Conservation (phyloP, 1,284 basidiomycete species). For the Malassezia brasiliensis region DNA sequence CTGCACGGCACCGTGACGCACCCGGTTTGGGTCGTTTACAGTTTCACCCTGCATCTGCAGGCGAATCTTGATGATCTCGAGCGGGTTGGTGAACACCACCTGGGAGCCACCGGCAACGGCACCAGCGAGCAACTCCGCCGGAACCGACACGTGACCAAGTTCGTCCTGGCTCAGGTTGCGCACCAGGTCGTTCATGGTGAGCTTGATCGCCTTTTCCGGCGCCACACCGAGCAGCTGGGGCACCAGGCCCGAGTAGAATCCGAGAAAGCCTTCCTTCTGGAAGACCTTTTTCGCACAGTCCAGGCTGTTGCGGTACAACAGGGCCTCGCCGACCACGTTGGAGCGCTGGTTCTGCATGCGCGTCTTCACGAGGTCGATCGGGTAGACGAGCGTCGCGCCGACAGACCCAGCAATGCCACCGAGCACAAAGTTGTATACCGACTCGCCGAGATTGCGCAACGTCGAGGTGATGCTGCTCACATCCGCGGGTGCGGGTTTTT, state of each 20-base stretch:
- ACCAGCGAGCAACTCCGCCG: conserved; percentile 83
- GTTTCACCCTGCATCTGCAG: conserved; percentile 92
- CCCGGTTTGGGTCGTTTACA: conserved; percentile 67
- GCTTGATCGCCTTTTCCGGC: conserved; percentile 93
- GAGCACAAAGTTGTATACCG: conserved; percentile 72
- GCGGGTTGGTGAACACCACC: conserved; percentile 91
- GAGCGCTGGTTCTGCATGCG: conserved; percentile 81
- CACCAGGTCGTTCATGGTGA: conserved; percentile 86
- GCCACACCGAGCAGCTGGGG: conserved; percentile 95
- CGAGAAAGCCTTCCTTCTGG: conserved; percentile 78
- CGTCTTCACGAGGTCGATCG: conserved; percentile 78
- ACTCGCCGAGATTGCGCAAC: conserved; percentile 32
- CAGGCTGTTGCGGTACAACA: conserved; percentile 47
- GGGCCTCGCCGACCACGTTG: conserved; percentile 41
- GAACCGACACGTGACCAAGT: conserved; percentile 76
- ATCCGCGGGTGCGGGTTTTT: conserved; percentile 3
- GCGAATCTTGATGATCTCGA: conserved; percentile 82
- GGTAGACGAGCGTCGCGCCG: conserved; percentile 85
- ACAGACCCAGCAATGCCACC: conserved; percentile 84
- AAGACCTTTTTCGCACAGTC: conserved; percentile 93
- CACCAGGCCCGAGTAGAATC: conserved; percentile 90
- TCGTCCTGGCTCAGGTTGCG: conserved; percentile 76
- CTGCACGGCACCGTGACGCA: conserved; percentile 74
- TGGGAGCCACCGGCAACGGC: conserved; percentile 90
- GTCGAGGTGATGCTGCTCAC: conserved; percentile 6